A percentile compares a stretch with the other conserved stretches of the same genome.
Conservation (phyloP, 2,329 filamentous ascomycete genomes). For the Aureobasidium sp. region DNA sequence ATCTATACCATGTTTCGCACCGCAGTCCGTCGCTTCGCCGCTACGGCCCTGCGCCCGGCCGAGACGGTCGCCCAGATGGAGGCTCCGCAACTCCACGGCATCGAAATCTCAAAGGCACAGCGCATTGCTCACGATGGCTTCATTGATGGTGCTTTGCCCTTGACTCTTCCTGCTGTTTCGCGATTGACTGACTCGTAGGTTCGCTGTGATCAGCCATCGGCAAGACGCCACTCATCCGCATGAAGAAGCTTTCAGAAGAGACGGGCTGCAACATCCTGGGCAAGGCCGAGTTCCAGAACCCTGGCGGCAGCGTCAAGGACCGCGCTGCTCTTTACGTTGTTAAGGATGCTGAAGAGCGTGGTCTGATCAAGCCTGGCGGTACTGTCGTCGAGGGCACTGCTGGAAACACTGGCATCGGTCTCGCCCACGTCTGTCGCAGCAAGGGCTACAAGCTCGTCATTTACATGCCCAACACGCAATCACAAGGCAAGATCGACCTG, state of each 20-base stretch:
- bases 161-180: background rate
- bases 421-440: slow-evolving; percentile 90
- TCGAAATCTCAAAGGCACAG: slow-evolving; percentile 72
- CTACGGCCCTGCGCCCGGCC: slow-evolving; percentile 50
- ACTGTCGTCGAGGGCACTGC: slow-evolving; percentile 97
- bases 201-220: slow-evolving; percentile 67
- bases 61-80: slow-evolving; percentile 45
- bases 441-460: slow-evolving; percentile 93
- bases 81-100: slow-evolving; percentile 34
- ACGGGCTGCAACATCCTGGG: slow-evolving; percentile 92
- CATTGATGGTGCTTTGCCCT: slow-evolving; percentile 60
- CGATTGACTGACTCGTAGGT: slow-evolving; percentile 16
- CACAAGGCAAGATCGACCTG: slow-evolving; percentile 94
- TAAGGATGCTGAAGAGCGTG: slow-evolving; percentile 83
- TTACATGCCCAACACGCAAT: slow-evolving; percentile 99
- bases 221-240: slow-evolving; percentile 87
- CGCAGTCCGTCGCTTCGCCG: slow-evolving; percentile 60
- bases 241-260: slow-evolving; percentile 80
- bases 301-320: slow-evolving; percentile 92
- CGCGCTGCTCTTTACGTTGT: slow-evolving; percentile 92
- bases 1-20: slow-evolving; percentile 57
- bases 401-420: slow-evolving; percentile 94
- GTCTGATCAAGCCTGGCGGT: slow-evolving; percentile 73
- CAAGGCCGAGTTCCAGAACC: slow-evolving; percentile 98
- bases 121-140: slow-evolving; percentile 67